A percentile compares a stretch with the other conserved stretches of the same genome.
phyloP scores from a whole-genome alignment of 1,284 basidiomycete species.

The Thelephora terrestris region DNA sequence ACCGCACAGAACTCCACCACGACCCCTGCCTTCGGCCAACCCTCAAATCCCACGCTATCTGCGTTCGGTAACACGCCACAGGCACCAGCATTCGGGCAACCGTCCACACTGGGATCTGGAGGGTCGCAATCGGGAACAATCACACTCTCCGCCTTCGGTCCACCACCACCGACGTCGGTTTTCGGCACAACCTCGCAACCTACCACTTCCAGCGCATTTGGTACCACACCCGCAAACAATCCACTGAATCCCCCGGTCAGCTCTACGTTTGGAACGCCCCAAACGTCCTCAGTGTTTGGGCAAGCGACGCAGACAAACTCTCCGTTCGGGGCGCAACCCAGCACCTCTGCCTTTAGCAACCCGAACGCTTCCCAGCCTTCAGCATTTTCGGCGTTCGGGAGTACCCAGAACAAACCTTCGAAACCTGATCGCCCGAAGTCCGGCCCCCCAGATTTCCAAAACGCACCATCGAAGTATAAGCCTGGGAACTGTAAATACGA shows the following conservation, averaged over 20 bases:
- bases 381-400: background rate
- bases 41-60: slow-evolving; percentile 11
- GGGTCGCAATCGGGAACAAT: slow-evolving; percentile 17
- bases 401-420: slow-evolving; percentile 4
- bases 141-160: slow-evolving; percentile 19
- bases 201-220: slow-evolving; percentile 22
- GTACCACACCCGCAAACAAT: background rate
- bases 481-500: slow-evolving; percentile 48
- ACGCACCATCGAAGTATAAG: slow-evolving; percentile 27
- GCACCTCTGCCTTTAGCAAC: slow-evolving; percentile 2
- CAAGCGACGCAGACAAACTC: slow-evolving; percentile 8
- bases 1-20: slow-evolving; percentile 7
- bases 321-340: slow-evolving; percentile 10
- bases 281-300: slow-evolving; percentile 18
- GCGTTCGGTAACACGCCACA: slow-evolving; percentile 17
- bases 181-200: slow-evolving; percentile 21
- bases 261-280: slow-evolving; percentile 7
- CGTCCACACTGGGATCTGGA: slow-evolving; percentile 19
- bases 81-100: slow-evolving; percentile 20
- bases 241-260: slow-evolving; percentile 10
- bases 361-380: background rate
- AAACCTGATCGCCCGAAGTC: slow-evolving; percentile 7
- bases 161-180: slow-evolving; percentile 15
- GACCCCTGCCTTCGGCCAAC: slow-evolving; percentile 15
- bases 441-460: slow-evolving; percentile 33